Evolutionary conservation across 306 rosid species (phyloP).

Genomic region (Dalbergia cultrata): DNA sequence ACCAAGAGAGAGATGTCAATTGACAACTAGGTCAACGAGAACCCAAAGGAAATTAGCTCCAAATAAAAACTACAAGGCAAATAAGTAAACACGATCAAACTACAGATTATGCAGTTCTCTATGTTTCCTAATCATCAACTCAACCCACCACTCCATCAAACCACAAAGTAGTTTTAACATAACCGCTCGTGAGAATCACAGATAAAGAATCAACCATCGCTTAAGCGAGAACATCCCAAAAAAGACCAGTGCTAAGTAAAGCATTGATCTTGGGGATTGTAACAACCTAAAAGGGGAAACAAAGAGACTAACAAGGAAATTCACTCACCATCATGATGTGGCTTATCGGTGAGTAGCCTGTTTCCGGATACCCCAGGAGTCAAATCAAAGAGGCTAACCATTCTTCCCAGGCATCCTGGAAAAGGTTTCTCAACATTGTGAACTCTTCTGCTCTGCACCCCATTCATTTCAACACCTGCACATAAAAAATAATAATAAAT

Average conservation of each 20-base stretch:
- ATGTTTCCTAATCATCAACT: not conserved
- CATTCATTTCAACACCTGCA: constrained; percentile 73
- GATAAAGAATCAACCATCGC: not conserved
- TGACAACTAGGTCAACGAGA: constrained; percentile 19
- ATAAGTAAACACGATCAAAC: constrained; percentile 32
- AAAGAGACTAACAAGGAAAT: constrained; percentile 25
- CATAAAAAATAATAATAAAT: not conserved
- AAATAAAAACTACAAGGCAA: not conserved
- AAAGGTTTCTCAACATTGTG: constrained; percentile 71
- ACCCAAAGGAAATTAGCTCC: constrained; percentile 1
- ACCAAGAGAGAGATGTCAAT: constrained; percentile 22
- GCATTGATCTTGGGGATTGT: not conserved
- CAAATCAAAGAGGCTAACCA: constrained; percentile 92
- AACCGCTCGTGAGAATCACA: not conserved
- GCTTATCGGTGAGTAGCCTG: constrained; percentile 81
- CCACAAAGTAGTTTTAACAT: constrained; percentile 13
- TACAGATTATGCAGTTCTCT: not conserved
- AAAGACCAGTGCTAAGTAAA: constrained; percentile 3
- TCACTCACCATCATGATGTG: constrained; percentile 73
- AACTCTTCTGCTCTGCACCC: constrained; percentile 60
- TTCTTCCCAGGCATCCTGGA: constrained; percentile 96
- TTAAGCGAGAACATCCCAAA: constrained; percentile 12
- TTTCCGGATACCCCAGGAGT: constrained; percentile 71
- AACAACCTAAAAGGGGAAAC: not conserved
- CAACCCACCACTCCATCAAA: constrained; percentile 19